Base-by-base conservation (phyloP, 169 alveolate genomes). In the Eimeria maxima region DNA sequence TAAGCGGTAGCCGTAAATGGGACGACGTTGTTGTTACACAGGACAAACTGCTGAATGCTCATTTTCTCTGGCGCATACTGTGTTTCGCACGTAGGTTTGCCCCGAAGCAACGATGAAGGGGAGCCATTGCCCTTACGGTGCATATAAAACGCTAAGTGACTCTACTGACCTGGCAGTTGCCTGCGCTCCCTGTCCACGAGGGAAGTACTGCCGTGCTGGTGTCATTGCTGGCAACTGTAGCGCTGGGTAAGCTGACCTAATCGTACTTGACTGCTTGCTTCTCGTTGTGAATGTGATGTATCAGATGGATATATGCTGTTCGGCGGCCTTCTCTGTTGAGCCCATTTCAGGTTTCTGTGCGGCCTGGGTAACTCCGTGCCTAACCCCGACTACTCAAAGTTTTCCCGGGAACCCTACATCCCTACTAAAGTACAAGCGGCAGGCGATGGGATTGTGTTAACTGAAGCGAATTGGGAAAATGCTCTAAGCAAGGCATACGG, bases 91-190 rank as follows among this genome's bases (percentile, higher is more conserved):
- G n/a, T 29, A 83, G 91, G 91, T 83, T 50, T 83, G 91, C 27
- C 91, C 91, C 44, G 91, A 83, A 53, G 91, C 74, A 53, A 83
- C 91, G 10, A 83, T 83, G 91, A 83, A 53, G 74, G 91, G 91
- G 6, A 83, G 53, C 50, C 71, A 50, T 74, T 83, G 91, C 91
- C 91, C 91, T 7, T 53, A 47, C 71, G 91, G 91, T 10, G 42
- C 91, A 53, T 83, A 83, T 74, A 83, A 27, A 83, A 42, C 29
- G 5, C 22, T 38, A 13, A 53, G 73, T 24, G 65, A 53, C 50
- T 44, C 71, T n/a, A 44, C 73, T 33, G 71, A 53, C 27, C 24
- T 83, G 65, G 24, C 71, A 16, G 7, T 33, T 50, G 91, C 91
- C 8, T 83, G 91, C 55, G 91, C 91, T 1, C 91, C 91, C 22